A percentile compares a stretch with the other conserved stretches of the same genome.
Conservation (phyloP, 2,329 filamentous ascomycete species). For the Hypoxylon rubiginosum region DNA sequence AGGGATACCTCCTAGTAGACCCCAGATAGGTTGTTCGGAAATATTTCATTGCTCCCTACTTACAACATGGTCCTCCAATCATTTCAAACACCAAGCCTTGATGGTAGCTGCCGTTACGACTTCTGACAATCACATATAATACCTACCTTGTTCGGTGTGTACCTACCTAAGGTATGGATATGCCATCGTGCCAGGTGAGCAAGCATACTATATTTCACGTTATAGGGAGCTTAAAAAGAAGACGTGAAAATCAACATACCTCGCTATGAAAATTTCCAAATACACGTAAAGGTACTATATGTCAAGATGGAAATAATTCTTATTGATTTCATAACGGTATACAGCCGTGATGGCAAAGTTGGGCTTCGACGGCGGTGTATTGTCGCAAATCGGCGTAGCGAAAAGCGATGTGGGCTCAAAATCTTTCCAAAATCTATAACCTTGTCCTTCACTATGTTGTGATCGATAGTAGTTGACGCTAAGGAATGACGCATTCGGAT, state of each 20-base stretch:
- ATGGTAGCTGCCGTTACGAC: background rate
- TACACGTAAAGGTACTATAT: no score
- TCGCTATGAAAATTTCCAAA: background rate
- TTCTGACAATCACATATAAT: constrained; percentile 1
- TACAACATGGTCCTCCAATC: background rate
- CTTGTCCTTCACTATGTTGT: background rate
- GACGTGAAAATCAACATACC: background rate
- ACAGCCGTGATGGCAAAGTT: background rate
- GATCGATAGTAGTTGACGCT: background rate
- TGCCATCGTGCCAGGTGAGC: background rate
- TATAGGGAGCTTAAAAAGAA: background rate
- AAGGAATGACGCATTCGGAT: constrained; percentile 15
- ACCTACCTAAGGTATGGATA: no score
- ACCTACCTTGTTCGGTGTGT: background rate
- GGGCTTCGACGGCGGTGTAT: background rate
- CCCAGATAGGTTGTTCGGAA: background rate
- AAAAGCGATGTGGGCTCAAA: background rate
- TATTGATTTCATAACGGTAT: background rate
- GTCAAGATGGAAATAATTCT: background rate
- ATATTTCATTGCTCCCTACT: background rate
- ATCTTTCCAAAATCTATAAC: background rate
- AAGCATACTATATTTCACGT: background rate
- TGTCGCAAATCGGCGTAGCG: background rate
- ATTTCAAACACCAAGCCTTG: background rate
- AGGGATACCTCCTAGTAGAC: background rate